Evolutionary conservation across 2,329 filamentous ascomycete genomes (phyloP), one percentile per base, ranked within the genome.

Genomic region (Hypoxylon sp.): DNA sequence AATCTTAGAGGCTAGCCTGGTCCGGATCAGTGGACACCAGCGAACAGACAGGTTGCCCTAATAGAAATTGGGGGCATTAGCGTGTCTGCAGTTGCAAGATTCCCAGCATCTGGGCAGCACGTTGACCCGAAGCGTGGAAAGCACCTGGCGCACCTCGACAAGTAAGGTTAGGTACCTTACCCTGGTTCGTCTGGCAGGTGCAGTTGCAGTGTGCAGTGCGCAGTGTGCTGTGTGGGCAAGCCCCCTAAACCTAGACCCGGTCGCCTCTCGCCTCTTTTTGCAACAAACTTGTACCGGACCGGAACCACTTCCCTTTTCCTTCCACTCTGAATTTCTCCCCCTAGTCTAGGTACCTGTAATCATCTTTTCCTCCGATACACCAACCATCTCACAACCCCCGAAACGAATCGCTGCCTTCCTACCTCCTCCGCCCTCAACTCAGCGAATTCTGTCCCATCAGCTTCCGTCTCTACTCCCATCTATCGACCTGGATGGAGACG

Each of bases 401-500:
- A 69, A 62, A 67, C 65, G 68, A 67, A 58, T 66, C 68, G 56
- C 55, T 62, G 62, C 46, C 52, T 60, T 61, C 46, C 54, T 54
- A 24, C 39, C 39, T 57, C 58, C 53, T 69, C 64, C 64, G 58
- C 66, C 67, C 71, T 63, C 62, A 63, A 51, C 55, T 61, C 68
- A 35, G 55, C 59, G 62, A 66, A 61, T 60, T 64, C 57, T 69
- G 42, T 59, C 52, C 42, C 48, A 55, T 64, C 65, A 44, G 57
- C 52, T 51, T 61, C 47, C 57, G 58, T 64, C 58, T 65, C 60
- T 72, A 67, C 17, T 39, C 72, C 71, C 72, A 67, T 65, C 67
- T 67, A 29, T 50, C 51, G 51, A 72, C 69, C 74, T 76, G 73
- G 73, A 76, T 76, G 75, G 75, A 70, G 73, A 70, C 68, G 67